Conservation (phyloP, 768 basidiomycete genomes). For the Lyophyllum atratum region DNA sequence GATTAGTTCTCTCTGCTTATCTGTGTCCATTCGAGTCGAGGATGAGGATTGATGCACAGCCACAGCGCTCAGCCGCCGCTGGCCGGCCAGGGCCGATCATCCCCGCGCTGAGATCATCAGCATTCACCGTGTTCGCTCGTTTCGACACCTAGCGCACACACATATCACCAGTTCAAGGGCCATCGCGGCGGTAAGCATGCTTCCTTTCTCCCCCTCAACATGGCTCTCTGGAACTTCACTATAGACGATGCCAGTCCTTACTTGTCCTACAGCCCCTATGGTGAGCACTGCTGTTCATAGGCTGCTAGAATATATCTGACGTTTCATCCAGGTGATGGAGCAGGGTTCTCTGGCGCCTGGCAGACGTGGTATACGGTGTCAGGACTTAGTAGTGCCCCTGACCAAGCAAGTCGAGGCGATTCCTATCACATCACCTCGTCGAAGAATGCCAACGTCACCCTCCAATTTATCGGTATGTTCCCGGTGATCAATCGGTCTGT, state of each 20-base stretch:
- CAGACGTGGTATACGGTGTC: conserved; percentile 16
- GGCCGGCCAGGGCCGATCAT: conserved; percentile 2
- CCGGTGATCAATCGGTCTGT: not conserved
- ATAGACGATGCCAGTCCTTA: conserved; percentile 21
- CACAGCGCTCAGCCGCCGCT: not conserved
- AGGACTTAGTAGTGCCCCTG: conserved; percentile 4
- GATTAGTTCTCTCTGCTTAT: conserved; percentile 37
- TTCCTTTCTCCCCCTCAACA: conserved; percentile 13
- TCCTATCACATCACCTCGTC: conserved; percentile 17
- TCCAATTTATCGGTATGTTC: conserved; percentile 18
- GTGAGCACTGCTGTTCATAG: conserved; percentile 6
- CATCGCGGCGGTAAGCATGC: conserved; percentile 5
- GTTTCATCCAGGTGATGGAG: conserved; percentile 8
- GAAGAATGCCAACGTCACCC: conserved; percentile 14
- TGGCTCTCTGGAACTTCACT: conserved; percentile 21
- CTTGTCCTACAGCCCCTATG: conserved; percentile 15
- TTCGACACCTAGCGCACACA: conserved; percentile 4
- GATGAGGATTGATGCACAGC: conserved; percentile 9
- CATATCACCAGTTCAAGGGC: not conserved
- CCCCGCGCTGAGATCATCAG: not conserved
- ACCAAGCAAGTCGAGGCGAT: conserved; percentile 12
- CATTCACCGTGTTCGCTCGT: not conserved
- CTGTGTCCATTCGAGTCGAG: conserved; percentile 30
- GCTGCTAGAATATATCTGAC: not conserved
- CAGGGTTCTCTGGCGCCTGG: conserved; percentile 8